Evolutionary conservation across 495 filamentous ascomycete genomes (phyloP).

Genomic region (Lasiosphaeria ovina): DNA sequence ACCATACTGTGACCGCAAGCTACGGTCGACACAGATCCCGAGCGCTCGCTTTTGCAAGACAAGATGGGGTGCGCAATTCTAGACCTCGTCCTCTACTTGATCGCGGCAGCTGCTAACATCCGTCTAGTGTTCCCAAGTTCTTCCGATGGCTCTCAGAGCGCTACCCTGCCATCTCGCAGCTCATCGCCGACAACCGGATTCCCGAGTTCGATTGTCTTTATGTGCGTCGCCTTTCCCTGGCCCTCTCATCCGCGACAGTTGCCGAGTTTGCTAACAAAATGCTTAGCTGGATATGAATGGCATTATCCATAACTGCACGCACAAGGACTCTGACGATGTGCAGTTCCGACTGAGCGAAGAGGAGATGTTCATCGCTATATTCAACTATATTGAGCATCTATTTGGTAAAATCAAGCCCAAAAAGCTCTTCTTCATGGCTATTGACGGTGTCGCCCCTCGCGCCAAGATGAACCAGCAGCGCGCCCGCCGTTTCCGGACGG

Average conservation of each 20-base stretch:
- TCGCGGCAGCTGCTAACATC: not conserved
- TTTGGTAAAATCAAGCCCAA: conserved; percentile 99
- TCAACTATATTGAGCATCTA: conserved; percentile 99
- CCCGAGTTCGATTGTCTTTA: conserved; percentile 99
- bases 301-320: conserved; percentile 99
- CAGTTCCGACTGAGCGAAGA: conserved; percentile 94
- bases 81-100: not conserved
- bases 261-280: conserved; percentile 22
- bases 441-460: conserved; percentile 94
- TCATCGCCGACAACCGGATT: conserved; percentile 98
- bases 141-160: conserved; percentile 95
- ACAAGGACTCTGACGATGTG: conserved; percentile 87
- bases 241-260: conserved; percentile 1
- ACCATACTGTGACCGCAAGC: too few relatives aligned
- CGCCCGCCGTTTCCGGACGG: conserved; percentile 90
- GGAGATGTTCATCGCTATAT: conserved; percentile 98
- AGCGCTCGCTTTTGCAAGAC: not conserved
- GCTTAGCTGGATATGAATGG: conserved; percentile 93
- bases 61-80: conserved; percentile 30
- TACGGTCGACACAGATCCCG: not conserved
- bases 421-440: conserved; percentile 98
- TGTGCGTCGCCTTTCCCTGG: conserved; percentile 41
- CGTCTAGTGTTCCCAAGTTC: conserved; percentile 89
- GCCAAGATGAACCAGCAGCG: conserved; percentile 99
- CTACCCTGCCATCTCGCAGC: conserved; percentile 96